Conservation (phyloP, 2,329 filamentous ascomycete species). For the Epichloe aotearoae region DNA sequence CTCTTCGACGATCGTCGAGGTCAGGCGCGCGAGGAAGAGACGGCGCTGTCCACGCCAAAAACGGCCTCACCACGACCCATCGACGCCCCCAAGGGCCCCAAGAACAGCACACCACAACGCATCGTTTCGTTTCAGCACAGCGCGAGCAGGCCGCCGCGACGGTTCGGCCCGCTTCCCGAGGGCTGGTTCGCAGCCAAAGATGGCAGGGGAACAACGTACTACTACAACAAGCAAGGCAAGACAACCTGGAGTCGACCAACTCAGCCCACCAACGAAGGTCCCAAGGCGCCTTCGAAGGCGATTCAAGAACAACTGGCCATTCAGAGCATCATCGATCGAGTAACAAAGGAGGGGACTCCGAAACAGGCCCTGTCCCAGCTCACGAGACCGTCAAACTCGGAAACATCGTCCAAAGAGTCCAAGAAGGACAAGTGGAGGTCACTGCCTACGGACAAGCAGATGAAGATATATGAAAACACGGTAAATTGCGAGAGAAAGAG, state of each 20-base stretch:
- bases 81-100: constrained; percentile 44
- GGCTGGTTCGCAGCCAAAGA: constrained; percentile 77
- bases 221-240: constrained; percentile 64
- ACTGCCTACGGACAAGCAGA: constrained; percentile 69
- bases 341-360: constrained; percentile 54
- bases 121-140: constrained; percentile 37
- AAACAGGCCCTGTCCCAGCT: constrained; percentile 46
- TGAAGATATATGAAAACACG: constrained; percentile 89
- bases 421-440: constrained; percentile 61
- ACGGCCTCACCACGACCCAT: constrained; percentile 31
- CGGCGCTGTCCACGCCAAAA: constrained; percentile 24
- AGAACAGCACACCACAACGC: constrained; percentile 44
- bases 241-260: constrained; percentile 77
- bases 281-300: constrained; percentile 51
- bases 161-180: constrained; percentile 47
- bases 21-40: constrained; percentile 28
- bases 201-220: constrained; percentile 62
- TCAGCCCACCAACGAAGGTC: constrained; percentile 49
- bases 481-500: constrained; percentile 37
- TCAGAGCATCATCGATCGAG: constrained; percentile 74
- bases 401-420: constrained; percentile 40
- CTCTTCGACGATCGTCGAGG: constrained; percentile 50
- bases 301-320: constrained; percentile 56
- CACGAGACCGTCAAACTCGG: constrained; percentile 39
- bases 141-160: constrained; percentile 39